Evolutionary conservation across 495 filamentous ascomycete genomes (phyloP).

Genomic region (Penicillium odoratum): DNA sequence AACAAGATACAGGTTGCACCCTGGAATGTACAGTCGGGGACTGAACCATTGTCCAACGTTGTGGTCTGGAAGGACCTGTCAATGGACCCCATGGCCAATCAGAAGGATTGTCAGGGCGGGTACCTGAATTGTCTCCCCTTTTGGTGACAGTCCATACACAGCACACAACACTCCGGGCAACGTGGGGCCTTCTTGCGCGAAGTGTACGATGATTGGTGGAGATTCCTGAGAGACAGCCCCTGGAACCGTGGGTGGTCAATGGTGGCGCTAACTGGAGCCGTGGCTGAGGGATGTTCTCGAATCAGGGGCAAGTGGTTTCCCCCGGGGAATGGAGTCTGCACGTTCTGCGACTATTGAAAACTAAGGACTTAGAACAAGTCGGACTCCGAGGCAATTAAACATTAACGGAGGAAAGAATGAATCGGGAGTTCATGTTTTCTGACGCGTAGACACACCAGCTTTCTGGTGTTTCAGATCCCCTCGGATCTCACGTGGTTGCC

Average conservation of each 20-base stretch:
- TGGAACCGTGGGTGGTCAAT: constrained; percentile 23
- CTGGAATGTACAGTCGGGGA: constrained; percentile 7
- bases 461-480: constrained; percentile 29
- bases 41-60: constrained; percentile 2
- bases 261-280: constrained; percentile 23
- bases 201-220: constrained; percentile 23
- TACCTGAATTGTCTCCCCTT: constrained; percentile 26
- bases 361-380: not conserved
- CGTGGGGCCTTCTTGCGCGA: constrained; percentile 9
- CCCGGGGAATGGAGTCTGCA: constrained; percentile 5
- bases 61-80: constrained; percentile 31
- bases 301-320: constrained; percentile 22
- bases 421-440: not conserved
- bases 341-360: constrained; percentile 4
- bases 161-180: constrained; percentile 9
- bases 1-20: constrained; percentile 7
- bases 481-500: constrained; percentile 31
- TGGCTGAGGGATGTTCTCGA: constrained; percentile 18
- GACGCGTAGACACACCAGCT: constrained; percentile 3
- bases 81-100: constrained; percentile 20
- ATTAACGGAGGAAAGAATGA: not conserved
- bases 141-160: constrained; percentile 12
- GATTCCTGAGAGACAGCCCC: constrained; percentile 16
- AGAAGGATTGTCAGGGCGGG: constrained; percentile 19
- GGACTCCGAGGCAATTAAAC: not conserved